phyloP scores from a whole-genome alignment of 345 rosid genomes.

The Pseudoturritis turrita region DNA sequence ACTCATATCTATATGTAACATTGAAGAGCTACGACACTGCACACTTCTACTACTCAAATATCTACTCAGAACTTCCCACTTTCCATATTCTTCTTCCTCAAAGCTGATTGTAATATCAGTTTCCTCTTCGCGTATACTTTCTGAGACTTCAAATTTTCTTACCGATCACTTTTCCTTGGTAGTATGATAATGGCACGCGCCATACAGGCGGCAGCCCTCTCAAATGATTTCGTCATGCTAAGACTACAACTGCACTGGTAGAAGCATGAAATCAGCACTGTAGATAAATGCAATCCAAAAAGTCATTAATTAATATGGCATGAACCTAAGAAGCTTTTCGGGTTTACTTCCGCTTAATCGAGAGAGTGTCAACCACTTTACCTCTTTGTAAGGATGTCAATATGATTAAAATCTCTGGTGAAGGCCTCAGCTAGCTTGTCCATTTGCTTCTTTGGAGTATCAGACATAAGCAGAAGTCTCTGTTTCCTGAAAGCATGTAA shows the following conservation, averaged over 20 bases:
- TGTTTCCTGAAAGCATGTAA: slow-evolving; percentile 60
- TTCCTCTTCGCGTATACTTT: neutral
- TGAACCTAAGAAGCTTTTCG: neutral
- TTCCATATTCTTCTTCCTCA: neutral
- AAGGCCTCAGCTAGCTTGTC: slow-evolving; percentile 74
- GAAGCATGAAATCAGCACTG: slow-evolving; percentile 24
- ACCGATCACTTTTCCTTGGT: slow-evolving; percentile 84
- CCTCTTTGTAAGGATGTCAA: slow-evolving; percentile 94
- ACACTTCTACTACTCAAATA: neutral
- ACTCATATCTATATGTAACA: neutral
- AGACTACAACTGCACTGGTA: slow-evolving; percentile 81
- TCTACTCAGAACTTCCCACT: no score
- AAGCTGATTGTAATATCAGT: neutral
- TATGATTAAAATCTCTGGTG: slow-evolving; percentile 74
- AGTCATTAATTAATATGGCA: neutral
- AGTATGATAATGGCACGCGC: slow-evolving; percentile 90
- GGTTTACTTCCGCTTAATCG: neutral
- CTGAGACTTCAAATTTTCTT: slow-evolving; percentile 17
- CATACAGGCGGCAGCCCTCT: slow-evolving; percentile 78
- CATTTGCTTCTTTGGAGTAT: slow-evolving; percentile 94
- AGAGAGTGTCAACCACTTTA: slow-evolving; percentile 17
- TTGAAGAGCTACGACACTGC: neutral
- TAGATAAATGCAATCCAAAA: neutral
- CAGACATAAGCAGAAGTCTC: slow-evolving; percentile 92
- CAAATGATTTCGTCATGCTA: slow-evolving; percentile 82